Percentiles rank a stretch among this genome's conserved stretches.
Evolutionary conservation across 169 alveolate genomes (phyloP).

Genomic region (Plasmodium cynomolgi): DNA sequence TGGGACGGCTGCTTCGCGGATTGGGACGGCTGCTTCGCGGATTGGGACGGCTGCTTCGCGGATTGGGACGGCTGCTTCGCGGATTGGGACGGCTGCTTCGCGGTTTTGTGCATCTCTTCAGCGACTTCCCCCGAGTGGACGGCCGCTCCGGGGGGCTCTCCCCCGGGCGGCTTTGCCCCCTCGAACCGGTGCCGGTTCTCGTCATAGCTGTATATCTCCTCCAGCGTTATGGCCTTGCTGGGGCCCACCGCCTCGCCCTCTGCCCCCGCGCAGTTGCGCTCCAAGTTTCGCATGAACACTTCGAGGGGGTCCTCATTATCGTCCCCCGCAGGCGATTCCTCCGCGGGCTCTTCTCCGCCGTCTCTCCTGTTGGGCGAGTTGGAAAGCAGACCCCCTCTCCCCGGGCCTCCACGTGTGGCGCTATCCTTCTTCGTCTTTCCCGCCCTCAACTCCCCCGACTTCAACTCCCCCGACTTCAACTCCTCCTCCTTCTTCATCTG

Average conservation of each 20-base stretch:
- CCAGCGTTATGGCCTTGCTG: conserved; percentile 35
- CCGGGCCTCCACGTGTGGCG: background rate
- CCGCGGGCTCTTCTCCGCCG: background rate
- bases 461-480: background rate
- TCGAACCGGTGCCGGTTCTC: conserved; percentile 19
- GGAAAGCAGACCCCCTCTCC: background rate
- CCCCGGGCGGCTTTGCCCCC: background rate
- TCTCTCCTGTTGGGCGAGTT: background rate
- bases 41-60: background rate
- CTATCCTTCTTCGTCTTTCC: background rate
- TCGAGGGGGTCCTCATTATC: conserved; percentile 35
- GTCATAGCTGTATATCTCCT: conserved; percentile 42
- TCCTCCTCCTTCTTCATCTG: background rate
- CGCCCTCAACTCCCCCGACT: background rate
- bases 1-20: background rate
- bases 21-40: background rate
- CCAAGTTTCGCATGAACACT: conserved; percentile 41
- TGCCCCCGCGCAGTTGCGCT: background rate
- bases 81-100: background rate
- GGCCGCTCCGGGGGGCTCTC: background rate
- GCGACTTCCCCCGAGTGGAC: background rate
- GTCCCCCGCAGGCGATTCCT: background rate
- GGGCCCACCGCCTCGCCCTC: background rate
- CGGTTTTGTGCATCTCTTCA: background rate
- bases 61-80: background rate